Base-by-base conservation (phyloP, 805 yeast genomes). In the Yarrowia osloensis region DNA sequence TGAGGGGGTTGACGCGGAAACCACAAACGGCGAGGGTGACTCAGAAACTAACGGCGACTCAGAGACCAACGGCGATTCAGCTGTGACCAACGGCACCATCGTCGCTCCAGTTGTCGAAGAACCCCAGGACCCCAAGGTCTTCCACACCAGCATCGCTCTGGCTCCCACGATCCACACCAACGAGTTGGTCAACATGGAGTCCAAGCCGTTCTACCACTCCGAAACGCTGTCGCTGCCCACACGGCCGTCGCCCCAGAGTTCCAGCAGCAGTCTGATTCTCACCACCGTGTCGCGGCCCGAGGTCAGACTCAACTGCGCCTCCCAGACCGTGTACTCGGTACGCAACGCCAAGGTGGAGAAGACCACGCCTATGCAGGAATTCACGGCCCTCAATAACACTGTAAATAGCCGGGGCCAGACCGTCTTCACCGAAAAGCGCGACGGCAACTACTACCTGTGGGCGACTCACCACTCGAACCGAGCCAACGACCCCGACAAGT, bases 321-420 rank as follows among this genome's bases (percentile, higher is more conserved):
- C 47, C 12, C 46, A 55, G 47, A 55, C 46, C 3, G 62, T 55
- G 12, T 35, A 55, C 33, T 39, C 47, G 3, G 47, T 39, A 7
- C 19, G 28, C 17, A n/a, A 26, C n/a, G 28, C 47, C 5, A 37
- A 55, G 33, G 13, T 24, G 3, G 37, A 55, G 13, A 37, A 21
- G 12, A 21, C 35, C 12, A 31, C 47, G 12, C 26, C 37, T n/a
- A 39, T 37, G 47, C 46, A 55, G 35, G 26, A 39, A n/a, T 55
- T 55, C n/a, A 12, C 13, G 21, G 62, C 62, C 40, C 62, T 55
- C 47, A 55, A 55, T 35, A 55, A 55, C 62, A 26, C 47, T 55
- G 62, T 55, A 26, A 55, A 55, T 39, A 37, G 47, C 62, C 12
- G 21, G n/a, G 62, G 62, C 39, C 62, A 55, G 19, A 55, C 62